Percentiles rank a stretch among this genome's conserved stretches.
These are phyloP conservation scores for Eucalyptus guilfoylei DNA, from an alignment of 345 rosid species.

Conservation along the genomic window DNA sequence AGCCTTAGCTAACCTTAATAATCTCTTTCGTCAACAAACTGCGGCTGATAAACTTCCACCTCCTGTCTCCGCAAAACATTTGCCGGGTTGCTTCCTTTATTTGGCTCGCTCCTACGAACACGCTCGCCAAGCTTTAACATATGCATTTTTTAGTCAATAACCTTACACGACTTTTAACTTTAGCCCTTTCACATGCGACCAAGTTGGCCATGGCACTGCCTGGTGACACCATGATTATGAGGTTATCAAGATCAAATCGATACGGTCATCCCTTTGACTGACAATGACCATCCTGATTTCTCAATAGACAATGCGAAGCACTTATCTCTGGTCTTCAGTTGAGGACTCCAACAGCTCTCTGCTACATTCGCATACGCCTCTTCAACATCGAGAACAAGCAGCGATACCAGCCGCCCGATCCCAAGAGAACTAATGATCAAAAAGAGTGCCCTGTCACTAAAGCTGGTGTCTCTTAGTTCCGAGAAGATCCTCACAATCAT, in stretches of 20 bases:
- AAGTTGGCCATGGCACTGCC: background rate
- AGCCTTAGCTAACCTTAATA: background rate
- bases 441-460: background rate
- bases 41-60: background rate
- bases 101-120: background rate
- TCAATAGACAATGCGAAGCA: background rate
- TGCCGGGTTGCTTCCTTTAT: background rate
- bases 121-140: background rate
- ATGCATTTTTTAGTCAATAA: background rate
- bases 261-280: background rate
- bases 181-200: background rate
- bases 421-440: background rate
- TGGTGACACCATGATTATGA: background rate
- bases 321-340: background rate
- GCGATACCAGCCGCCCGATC: background rate
- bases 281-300: background rate
- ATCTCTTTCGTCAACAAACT: background rate
- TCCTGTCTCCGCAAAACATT: background rate
- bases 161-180: background rate
- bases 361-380: background rate
- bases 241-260: background rate
- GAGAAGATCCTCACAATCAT: background rate
- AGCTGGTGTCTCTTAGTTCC: background rate
- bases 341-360: background rate
- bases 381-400: background rate